phyloP scores from a whole-genome alignment of 345 rosid genomes.

The Citrus sinensis region DVS_A1.0 CM039161.1:18420501-18421000 shows the following conservation, averaged over 20 bases:
- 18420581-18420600: not conserved
- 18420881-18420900: not conserved
- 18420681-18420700: no score
- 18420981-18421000: conserved; percentile 93
- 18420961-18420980: conserved; percentile 98
- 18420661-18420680: no score
- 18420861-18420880: not conserved
- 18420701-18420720: not conserved
- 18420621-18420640: no score
- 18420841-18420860: no score
- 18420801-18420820: conserved; percentile 24
- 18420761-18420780: conserved; percentile 26
- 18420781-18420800: conserved; percentile 29
- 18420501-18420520: no score
- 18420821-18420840: not conserved
- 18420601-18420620: not conserved
- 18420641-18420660: not conserved
- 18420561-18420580: no score
- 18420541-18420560: no score
- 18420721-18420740: not conserved
- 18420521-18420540: no score
- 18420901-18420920: conserved; percentile 1
- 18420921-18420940: conserved; percentile 73
- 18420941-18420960: conserved; percentile 94
- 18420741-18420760: conserved; percentile 14